Percentiles rank a stretch among this genome's conserved stretches.
These are phyloP conservation scores for Trapa incisa DNA, from an alignment of 345 rosid genomes.

Conservation along the genomic window DNA sequence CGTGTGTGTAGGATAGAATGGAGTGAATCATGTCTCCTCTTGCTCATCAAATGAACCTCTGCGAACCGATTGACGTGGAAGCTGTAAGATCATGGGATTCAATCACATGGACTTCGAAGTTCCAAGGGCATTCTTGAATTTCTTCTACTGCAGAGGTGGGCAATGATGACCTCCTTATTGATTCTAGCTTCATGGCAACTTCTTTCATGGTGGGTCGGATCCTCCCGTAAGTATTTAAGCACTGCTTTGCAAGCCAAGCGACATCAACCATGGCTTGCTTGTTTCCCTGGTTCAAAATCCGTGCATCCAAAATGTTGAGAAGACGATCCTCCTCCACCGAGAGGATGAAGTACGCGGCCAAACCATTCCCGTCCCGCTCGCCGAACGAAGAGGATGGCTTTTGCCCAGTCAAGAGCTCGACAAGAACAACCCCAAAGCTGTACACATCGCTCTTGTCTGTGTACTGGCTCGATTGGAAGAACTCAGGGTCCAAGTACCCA, in stretches of 20 bases:
- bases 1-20: too few relatives aligned
- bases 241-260: conserved; percentile 11
- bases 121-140: neutral
- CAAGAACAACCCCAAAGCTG: conserved; percentile 5
- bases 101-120: neutral
- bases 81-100: neutral
- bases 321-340: conserved; percentile 9
- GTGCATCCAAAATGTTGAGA: conserved; percentile 7
- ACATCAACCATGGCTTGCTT: conserved; percentile 6
- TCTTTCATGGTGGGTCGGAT: conserved; percentile 18
- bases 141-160: neutral
- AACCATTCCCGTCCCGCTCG: neutral
- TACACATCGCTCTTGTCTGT: conserved; percentile 2
- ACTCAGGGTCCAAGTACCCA: neutral
- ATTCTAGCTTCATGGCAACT: conserved; percentile 10
- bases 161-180: neutral
- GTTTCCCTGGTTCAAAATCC: neutral
- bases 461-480: neutral
- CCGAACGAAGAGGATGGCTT: neutral
- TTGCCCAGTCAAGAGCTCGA: conserved; percentile 3
- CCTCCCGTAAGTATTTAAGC: conserved; percentile 10
- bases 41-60: too few relatives aligned
- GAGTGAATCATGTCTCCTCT: too few relatives aligned
- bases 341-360: conserved; percentile 5
- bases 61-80: too few relatives aligned